These are phyloP conservation scores for Mycosphaerella sp. DNA, from an alignment of 2,329 filamentous ascomycete genomes.

Conservation along the genomic window DNA sequence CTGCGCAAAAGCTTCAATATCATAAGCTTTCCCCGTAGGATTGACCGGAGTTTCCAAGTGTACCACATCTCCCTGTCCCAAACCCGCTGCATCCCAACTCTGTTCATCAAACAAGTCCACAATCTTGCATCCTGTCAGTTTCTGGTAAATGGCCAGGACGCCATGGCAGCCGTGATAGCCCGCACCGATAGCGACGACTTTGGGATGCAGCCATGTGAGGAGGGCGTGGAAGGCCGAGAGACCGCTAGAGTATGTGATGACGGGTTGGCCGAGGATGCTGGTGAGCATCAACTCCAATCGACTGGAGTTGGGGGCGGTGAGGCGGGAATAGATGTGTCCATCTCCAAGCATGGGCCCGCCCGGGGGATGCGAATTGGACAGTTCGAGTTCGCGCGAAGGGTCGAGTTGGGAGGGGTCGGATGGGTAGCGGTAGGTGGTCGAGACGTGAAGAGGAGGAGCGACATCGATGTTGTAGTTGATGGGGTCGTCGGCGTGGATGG, in stretches of 20 bases:
- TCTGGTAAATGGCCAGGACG: conserved; percentile 65
- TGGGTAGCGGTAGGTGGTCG: conserved; percentile 83
- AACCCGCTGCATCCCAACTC: conserved; percentile 52
- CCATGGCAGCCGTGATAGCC: conserved; percentile 95
- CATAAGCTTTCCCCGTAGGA: conserved; percentile 73
- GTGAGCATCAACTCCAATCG: conserved; percentile 80
- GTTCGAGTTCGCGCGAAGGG: conserved; percentile 25
- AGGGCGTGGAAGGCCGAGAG: conserved; percentile 84
- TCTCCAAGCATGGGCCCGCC: conserved; percentile 47
- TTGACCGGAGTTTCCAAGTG: conserved; percentile 94
- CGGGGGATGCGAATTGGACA: conserved; percentile 18
- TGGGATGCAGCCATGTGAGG: conserved; percentile 76
- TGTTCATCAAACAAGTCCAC: conserved; percentile 54
- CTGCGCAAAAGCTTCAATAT: conserved; percentile 65
- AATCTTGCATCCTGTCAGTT: conserved; percentile 67
- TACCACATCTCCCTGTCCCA: conserved; percentile 74
- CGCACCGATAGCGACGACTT: conserved; percentile 70
- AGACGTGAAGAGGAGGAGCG: conserved; percentile 82
- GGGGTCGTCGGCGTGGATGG: conserved; percentile 34
- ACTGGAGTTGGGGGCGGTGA: conserved; percentile 68
- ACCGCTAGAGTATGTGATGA: conserved; percentile 75
- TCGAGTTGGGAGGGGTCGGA: conserved; percentile 60
- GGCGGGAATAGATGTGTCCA: conserved; percentile 77
- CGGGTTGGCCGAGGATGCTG: conserved; percentile 62
- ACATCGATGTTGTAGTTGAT: conserved; percentile 55